Percentiles rank a stretch among this genome's conserved stretches.
Evolutionary conservation across 495 filamentous ascomycete species (phyloP).

Genomic region (Podospora conica): DNA sequence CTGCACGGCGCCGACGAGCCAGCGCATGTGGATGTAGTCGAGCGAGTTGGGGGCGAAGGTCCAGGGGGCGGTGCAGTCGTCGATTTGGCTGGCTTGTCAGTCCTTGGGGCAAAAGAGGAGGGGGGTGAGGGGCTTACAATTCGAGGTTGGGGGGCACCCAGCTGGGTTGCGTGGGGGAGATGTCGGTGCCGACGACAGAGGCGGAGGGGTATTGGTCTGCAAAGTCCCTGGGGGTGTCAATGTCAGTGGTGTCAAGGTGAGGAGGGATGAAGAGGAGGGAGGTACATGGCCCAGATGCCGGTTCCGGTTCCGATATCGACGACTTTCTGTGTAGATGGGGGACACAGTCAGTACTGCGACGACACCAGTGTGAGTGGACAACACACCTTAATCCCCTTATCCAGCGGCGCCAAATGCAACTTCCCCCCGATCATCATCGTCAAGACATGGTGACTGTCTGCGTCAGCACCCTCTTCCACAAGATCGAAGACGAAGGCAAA

Average conservation of each 20-base stretch:
- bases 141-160: constrained; percentile 43
- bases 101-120: background rate
- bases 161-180: constrained; percentile 49
- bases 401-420: constrained; percentile 29
- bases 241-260: background rate
- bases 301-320: background rate
- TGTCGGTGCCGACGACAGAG: constrained; percentile 55
- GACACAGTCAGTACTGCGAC: background rate
- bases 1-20: constrained; percentile 46
- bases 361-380: background rate
- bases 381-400: background rate
- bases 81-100: constrained; percentile 30
- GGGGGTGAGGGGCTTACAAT: constrained; percentile 28
- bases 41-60: constrained; percentile 44
- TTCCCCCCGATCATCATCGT: constrained; percentile 32
- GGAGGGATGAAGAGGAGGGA: background rate
- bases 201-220: constrained; percentile 45
- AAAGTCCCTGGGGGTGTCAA: constrained; percentile 12
- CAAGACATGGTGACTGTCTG: constrained; percentile 32
- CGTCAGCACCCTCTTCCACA: background rate
- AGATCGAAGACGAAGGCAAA: constrained; percentile 12
- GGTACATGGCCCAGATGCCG: background rate
- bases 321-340: background rate
- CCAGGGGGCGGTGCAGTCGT: constrained; percentile 51
- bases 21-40: constrained; percentile 58